phyloP scores from a whole-genome alignment of 2,329 filamentous ascomycete genomes.

The Neonectria coccinea region DNA sequence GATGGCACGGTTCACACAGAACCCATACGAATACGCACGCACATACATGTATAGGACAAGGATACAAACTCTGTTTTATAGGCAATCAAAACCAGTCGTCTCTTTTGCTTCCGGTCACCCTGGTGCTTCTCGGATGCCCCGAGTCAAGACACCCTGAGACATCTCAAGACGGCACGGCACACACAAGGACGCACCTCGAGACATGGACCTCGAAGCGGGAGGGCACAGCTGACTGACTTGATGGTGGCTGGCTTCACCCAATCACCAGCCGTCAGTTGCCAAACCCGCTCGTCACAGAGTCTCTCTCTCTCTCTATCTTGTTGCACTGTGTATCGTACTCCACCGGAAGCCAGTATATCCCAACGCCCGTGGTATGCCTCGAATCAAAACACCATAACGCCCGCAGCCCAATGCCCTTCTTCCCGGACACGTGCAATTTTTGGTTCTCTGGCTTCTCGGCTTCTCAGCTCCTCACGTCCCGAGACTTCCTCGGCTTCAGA shows the following conservation, averaged over 20 bases:
- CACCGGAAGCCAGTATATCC: constrained; percentile 30
- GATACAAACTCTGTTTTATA: not conserved
- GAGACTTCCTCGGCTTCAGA: not conserved
- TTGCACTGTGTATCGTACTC: constrained; percentile 22
- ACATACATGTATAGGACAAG: not conserved
- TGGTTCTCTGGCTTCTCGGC: constrained; percentile 9
- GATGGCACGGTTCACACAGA: not conserved
- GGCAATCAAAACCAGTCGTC: not conserved
- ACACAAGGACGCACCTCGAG: constrained; percentile 3
- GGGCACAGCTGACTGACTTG: constrained; percentile 26
- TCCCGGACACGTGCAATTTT: constrained; percentile 26
- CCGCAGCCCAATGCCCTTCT: constrained; percentile 23
- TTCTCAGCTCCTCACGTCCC: constrained; percentile 1
- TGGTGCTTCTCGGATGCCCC: not conserved
- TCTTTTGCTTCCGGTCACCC: constrained; percentile 1
- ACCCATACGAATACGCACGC: not conserved
- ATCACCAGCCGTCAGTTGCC: not conserved
- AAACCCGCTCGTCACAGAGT: constrained; percentile 7
- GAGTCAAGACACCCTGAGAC: constrained; percentile 2
- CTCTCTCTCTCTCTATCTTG: constrained; percentile 11
- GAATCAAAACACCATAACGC: constrained; percentile 33
- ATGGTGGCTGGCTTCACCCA: constrained; percentile 11
- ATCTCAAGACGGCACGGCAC: constrained; percentile 1
- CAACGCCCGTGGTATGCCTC: constrained; percentile 33
- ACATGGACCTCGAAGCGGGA: not conserved